phyloP scores from a whole-genome alignment of 106 monocot species.

The Dioscorea dumetorum region DNA sequence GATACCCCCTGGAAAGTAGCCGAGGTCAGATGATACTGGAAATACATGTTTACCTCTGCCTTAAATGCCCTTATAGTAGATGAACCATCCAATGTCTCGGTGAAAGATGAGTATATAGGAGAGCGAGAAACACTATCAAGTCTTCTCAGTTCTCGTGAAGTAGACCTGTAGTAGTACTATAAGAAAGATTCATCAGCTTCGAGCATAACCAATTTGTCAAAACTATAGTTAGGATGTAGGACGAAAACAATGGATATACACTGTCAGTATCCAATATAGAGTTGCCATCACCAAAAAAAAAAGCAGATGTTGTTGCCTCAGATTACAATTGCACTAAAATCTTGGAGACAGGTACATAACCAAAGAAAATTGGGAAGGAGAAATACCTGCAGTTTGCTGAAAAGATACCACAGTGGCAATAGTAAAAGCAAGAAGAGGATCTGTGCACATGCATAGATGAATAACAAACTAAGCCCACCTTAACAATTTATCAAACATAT shows the following conservation, averaged over 20 bases:
- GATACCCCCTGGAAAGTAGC: too few relatives aligned
- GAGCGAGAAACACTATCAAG: conserved; percentile 96
- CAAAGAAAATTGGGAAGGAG: not conserved
- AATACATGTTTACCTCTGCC: conserved; percentile 41
- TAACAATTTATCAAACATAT: too few relatives aligned
- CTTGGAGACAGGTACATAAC: not conserved
- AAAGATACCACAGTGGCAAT: conserved; percentile 72
- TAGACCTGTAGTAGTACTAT: conserved; percentile 90
- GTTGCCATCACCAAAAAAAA: not conserved
- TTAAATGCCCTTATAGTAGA: conserved; percentile 83
- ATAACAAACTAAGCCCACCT: too few relatives aligned
- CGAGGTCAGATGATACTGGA: not conserved
- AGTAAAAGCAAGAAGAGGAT: conserved; percentile 75
- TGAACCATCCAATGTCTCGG: conserved; percentile 86
- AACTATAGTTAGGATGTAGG: too few relatives aligned
- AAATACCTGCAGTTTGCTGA: conserved; percentile 79
- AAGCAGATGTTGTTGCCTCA: not conserved
- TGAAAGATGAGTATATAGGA: conserved; percentile 93
- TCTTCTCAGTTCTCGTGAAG: conserved; percentile 92
- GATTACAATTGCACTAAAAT: not conserved
- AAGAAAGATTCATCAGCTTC: conserved; percentile 1
- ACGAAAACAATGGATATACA: not conserved
- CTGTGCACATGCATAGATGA: conserved; percentile 24
- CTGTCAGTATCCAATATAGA: not conserved
- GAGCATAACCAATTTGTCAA: too few relatives aligned